A percentile compares a stretch with the other conserved stretches of the same genome.
Evolutionary conservation across 1,284 basidiomycete genomes (phyloP).

Genomic region (Puccinia hordei): DNA sequence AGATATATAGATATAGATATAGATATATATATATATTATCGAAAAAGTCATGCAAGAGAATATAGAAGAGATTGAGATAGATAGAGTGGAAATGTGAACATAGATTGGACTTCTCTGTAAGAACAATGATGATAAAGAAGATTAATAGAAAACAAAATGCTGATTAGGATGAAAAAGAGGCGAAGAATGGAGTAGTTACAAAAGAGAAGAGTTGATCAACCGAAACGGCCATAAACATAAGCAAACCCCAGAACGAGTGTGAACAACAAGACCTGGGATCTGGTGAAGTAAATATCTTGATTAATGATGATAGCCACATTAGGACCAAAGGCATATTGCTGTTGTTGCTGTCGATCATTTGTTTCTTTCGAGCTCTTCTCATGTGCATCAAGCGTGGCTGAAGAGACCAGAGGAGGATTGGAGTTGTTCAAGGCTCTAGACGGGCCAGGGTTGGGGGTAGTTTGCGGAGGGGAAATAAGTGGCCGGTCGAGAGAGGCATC

Average conservation of each 20-base stretch:
- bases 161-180: not conserved
- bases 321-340: constrained; percentile 33
- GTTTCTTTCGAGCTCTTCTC: not conserved
- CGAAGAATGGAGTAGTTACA: not conserved
- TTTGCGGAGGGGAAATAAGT: not conserved
- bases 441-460: not conserved
- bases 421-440: not conserved
- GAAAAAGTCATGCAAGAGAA: not conserved
- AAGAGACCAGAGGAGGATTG: not conserved
- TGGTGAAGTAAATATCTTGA: constrained; percentile 55
- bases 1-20: too few species aligned
- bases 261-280: constrained; percentile 44
- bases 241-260: constrained; percentile 23
- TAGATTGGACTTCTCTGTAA: not conserved
- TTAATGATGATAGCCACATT: constrained; percentile 56
- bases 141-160: not conserved
- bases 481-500: not conserved
- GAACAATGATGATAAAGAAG: constrained; percentile 1
- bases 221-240: constrained; percentile 43
- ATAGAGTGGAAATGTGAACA: not conserved
- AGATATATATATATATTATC: not conserved
- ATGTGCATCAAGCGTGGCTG: not conserved
- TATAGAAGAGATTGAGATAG: not conserved
- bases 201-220: constrained; percentile 5
- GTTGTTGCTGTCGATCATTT: not conserved